Base-by-base conservation (phyloP, 148 eudicot species). In the Chenopodium quinoa region DNA sequence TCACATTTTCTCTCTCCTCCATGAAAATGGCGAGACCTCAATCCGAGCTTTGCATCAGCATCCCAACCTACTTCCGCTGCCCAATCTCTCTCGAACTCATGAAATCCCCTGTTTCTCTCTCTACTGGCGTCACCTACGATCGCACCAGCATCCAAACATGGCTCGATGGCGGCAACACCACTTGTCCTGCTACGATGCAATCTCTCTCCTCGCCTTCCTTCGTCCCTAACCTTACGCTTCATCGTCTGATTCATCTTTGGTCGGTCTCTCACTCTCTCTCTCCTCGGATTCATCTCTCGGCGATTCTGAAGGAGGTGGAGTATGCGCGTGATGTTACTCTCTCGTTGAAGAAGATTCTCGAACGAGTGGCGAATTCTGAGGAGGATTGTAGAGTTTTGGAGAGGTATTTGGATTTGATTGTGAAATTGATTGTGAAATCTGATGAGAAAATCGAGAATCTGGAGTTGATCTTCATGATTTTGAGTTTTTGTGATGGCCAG, bases 131-230 rank as follows among this genome's bases (percentile, higher is more conserved):
- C 50, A 92, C 96, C 9, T 92, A 92, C 83, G 93, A 92, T 80
- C 92, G 96, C 1, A 46, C 90, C 48, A 89, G 91, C 83, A 92
- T 92, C 73, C 90, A 89, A 54, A 73, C 80, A 1, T 92, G 96
- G 96, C 88, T 92, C 19, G 92, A 90, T 46, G 76, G 78, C 68
- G 93, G 96, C 54, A 88, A 92, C 82, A 87, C 90, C n/a, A 90
- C 92, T 8, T 92, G 96, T 70, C 96, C 95, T 8, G 95, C 95
- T 75, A 92, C 95, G 75, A 89, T 88, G 90, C 93, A 89, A 46
- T 81, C 87, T 34, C 92, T 92, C 25, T 86, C 87, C 7, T 87
- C 93, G 9, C 86, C 89, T 34, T 90, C 91, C 56, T 75, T 90
- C 70, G 89, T 91, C n/a, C 95, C 95, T 9, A 92, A 92, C 74